phyloP scores from a whole-genome alignment of 768 basidiomycete genomes.

The Russula compacta region DNA sequence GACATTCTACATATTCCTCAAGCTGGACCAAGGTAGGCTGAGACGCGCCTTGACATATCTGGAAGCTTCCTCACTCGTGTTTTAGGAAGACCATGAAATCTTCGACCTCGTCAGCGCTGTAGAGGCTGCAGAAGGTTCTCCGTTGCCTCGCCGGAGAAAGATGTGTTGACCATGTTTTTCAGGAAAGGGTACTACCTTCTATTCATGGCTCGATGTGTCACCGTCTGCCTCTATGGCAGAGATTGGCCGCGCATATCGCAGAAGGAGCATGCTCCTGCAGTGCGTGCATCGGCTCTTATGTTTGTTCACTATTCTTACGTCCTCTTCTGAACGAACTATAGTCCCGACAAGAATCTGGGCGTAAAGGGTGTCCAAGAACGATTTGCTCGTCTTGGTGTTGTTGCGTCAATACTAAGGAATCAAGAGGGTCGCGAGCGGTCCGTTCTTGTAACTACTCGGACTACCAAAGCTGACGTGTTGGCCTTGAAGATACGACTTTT shows the following conservation, averaged over 20 bases:
- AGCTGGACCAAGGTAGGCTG: slow-evolving; percentile 63
- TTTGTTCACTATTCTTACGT: not conserved
- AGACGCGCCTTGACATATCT: not conserved
- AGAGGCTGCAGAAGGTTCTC: slow-evolving; percentile 65
- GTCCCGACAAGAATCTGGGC: slow-evolving; percentile 93
- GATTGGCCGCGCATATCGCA: slow-evolving; percentile 86
- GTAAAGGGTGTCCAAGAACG: slow-evolving; percentile 77
- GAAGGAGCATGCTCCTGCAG: slow-evolving; percentile 86
- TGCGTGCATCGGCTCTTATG: slow-evolving; percentile 33
- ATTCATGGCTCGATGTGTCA: slow-evolving; percentile 83
- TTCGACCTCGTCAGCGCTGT: slow-evolving; percentile 85
- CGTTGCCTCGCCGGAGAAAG: not conserved
- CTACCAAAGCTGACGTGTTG: slow-evolving; percentile 5
- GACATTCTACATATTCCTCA: slow-evolving; percentile 3
- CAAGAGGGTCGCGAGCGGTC: slow-evolving; percentile 68
- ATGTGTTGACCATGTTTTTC: not conserved
- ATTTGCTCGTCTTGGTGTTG: slow-evolving; percentile 85
- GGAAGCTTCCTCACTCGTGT: not conserved
- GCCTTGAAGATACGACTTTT: slow-evolving; percentile 67
- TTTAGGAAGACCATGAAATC: slow-evolving; percentile 88
- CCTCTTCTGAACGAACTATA: slow-evolving; percentile 25
- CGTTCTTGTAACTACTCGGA: slow-evolving; percentile 21
- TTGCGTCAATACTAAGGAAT: slow-evolving; percentile 73
- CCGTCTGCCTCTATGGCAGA: slow-evolving; percentile 64
- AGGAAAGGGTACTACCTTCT: slow-evolving; percentile 91